Evolutionary conservation across 306 rosid genomes (phyloP).

Genomic region (Luffa aegyptiaca): DNA sequence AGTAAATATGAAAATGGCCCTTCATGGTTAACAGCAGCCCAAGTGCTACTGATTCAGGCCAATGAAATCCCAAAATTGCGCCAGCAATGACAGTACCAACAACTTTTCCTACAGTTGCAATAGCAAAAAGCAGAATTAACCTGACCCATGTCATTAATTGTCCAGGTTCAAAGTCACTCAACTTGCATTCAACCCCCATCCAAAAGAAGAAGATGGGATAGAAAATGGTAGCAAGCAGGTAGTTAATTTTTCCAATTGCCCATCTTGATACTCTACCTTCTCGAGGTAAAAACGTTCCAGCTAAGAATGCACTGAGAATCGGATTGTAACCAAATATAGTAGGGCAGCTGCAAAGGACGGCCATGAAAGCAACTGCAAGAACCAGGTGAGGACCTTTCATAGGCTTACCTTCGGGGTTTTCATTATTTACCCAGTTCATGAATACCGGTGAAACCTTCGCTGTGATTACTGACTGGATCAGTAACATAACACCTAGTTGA

Average conservation of each 20-base stretch:
- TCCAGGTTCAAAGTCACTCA: slow-evolving; percentile 24
- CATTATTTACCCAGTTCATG: slow-evolving; percentile 82
- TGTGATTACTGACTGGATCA: slow-evolving; percentile 37
- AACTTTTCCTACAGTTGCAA: slow-evolving; percentile 49
- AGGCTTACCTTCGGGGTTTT: slow-evolving; percentile 86
- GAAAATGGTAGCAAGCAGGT: slow-evolving; percentile 45
- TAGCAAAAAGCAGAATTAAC: slow-evolving; percentile 23
- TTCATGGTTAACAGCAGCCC: slow-evolving; percentile 74
- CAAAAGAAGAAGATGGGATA: slow-evolving; percentile 84
- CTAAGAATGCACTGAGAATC: slow-evolving; percentile 69
- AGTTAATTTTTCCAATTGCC: slow-evolving; percentile 65
- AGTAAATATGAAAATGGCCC: slow-evolving; percentile 85
- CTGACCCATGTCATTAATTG: slow-evolving; percentile 39
- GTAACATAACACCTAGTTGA: slow-evolving; percentile 23
- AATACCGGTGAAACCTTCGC: slow-evolving; percentile 55
- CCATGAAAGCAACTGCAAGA: slow-evolving; percentile 71
- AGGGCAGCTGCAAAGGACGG: slow-evolving; percentile 42
- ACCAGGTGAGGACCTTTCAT: slow-evolving; percentile 83
- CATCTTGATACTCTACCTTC: slow-evolving; percentile 84
- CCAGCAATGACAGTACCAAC: slow-evolving; percentile 59
- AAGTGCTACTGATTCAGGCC: slow-evolving; percentile 82
- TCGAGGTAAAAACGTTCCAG: slow-evolving; percentile 68
- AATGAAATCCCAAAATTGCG: slow-evolving; percentile 54
- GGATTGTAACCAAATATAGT: slow-evolving; percentile 51
- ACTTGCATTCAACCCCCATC: slow-evolving; percentile 71